Conservation (phyloP, 306 rosid genomes). For the Vicia villosa region DNA sequence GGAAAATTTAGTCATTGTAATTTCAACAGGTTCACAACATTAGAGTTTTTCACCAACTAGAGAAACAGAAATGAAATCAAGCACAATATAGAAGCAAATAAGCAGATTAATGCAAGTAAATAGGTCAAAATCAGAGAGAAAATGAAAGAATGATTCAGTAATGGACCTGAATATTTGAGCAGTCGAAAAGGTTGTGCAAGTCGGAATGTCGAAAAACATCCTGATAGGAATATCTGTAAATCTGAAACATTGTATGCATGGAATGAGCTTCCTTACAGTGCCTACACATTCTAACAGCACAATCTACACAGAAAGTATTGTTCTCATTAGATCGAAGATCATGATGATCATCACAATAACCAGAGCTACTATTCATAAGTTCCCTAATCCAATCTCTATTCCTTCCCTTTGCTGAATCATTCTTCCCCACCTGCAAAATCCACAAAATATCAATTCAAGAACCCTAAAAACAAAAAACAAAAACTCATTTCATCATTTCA, state of each 20-base stretch:
- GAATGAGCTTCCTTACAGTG: slow-evolving; percentile 74
- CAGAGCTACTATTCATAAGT: slow-evolving; percentile 62
- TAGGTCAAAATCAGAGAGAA: not conserved
- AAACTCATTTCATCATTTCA: slow-evolving; percentile 31
- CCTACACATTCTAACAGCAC: slow-evolving; percentile 67
- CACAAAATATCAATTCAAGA: slow-evolving; percentile 33
- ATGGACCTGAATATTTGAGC: slow-evolving; percentile 87
- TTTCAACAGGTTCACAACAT: not conserved
- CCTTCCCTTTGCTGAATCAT: slow-evolving; percentile 43
- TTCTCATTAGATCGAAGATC: slow-evolving; percentile 67
- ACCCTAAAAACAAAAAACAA: slow-evolving; percentile 21
- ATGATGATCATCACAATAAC: slow-evolving; percentile 71
- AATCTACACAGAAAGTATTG: slow-evolving; percentile 83
- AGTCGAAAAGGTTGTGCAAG: slow-evolving; percentile 72
- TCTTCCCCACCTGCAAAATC: slow-evolving; percentile 60
- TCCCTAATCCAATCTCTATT: slow-evolving; percentile 67
- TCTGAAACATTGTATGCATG: slow-evolving; percentile 74
- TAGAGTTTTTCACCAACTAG: not conserved
- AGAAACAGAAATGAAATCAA: slow-evolving; percentile 24
- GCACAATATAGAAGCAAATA: slow-evolving; percentile 20
- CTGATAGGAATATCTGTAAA: slow-evolving; percentile 80
- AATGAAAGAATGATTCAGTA: slow-evolving; percentile 21
- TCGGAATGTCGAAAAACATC: slow-evolving; percentile 83
- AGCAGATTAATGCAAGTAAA: not conserved
- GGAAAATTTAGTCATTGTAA: slow-evolving; percentile 3